A percentile compares a stretch with the other conserved stretches of the same genome.
Conservation (phyloP, 305 asterid genomes). For the Solanum hybrid region DNA sequence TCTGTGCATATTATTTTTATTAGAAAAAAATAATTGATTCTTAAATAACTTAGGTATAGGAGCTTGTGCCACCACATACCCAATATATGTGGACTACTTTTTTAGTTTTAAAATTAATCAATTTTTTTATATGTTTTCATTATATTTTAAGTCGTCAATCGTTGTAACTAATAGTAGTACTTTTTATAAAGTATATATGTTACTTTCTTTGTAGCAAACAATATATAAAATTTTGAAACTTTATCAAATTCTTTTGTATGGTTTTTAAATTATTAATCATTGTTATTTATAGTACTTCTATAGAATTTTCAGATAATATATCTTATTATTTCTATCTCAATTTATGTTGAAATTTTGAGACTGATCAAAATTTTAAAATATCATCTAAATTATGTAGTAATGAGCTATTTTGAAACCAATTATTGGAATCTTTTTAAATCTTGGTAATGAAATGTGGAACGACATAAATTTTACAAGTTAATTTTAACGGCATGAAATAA, state of each 20-base stretch:
- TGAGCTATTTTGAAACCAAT: neutral
- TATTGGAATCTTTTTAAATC: neutral
- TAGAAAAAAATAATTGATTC: too few relatives aligned
- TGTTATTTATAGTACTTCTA: neutral
- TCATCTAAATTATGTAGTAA: neutral
- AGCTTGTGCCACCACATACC: neutral
- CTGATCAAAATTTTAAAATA: neutral
- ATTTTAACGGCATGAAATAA: neutral
- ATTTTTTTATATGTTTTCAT: neutral
- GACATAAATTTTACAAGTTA: neutral
- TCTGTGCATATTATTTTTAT: neutral
- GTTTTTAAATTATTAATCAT: neutral
- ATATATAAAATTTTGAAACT: neutral
- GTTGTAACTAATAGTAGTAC: too few relatives aligned
- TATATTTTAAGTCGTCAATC: neutral
- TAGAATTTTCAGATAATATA: too few relatives aligned
- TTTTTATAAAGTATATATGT: neutral
- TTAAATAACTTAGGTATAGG: neutral
- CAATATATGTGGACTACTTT: too few relatives aligned
- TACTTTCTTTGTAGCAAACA: neutral
- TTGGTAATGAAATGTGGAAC: neutral
- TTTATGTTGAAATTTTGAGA: too few relatives aligned
- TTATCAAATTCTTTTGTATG: too few relatives aligned
- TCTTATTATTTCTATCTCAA: too few relatives aligned
- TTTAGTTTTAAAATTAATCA: neutral